Evolutionary conservation across 2,329 filamentous ascomycete species (phyloP).

Genomic region (Phialemonium atrogriseum): DNA sequence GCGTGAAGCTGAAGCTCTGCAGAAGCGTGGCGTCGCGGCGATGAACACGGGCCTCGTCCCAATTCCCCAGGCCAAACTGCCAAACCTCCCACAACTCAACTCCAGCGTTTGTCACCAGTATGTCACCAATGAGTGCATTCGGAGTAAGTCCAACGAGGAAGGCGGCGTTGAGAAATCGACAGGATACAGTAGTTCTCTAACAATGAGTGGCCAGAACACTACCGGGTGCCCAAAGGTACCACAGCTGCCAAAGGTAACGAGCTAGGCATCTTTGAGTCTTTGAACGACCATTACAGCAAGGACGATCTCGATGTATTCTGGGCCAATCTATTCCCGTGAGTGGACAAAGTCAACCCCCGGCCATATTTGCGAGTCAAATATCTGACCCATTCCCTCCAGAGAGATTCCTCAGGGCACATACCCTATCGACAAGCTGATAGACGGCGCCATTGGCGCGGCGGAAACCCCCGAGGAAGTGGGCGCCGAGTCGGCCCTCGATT

Average conservation of each 20-base stretch:
- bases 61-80: slow-evolving; percentile 3
- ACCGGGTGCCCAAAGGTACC: slow-evolving; percentile 10
- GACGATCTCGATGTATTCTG: slow-evolving; percentile 13
- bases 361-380: too few relatives aligned
- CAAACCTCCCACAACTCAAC: slow-evolving; percentile 4
- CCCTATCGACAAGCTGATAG: slow-evolving; percentile 1
- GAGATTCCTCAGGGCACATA: slow-evolving; percentile 3
- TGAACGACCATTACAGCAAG: slow-evolving; percentile 16
- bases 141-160: neutral
- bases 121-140: slow-evolving; percentile 11
- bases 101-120: slow-evolving; percentile 7
- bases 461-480: slow-evolving; percentile 6
- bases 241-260: slow-evolving; percentile 9
- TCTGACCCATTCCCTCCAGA: neutral
- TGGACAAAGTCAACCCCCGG: neutral
- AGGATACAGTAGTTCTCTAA: too few relatives aligned
- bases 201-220: slow-evolving; percentile 13
- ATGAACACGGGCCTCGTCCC: slow-evolving; percentile 5
- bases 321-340: slow-evolving; percentile 5
- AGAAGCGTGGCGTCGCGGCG: slow-evolving; percentile 6
- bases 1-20: slow-evolving; percentile 4
- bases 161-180: too few relatives aligned
- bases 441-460: slow-evolving; percentile 1
- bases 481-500: slow-evolving; percentile 36
- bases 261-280: slow-evolving; percentile 14